These are phyloP conservation scores for Gossypium schwendimanii DNA, from an alignment of 441 rosid genomes.

Conservation along the genomic window DNA sequence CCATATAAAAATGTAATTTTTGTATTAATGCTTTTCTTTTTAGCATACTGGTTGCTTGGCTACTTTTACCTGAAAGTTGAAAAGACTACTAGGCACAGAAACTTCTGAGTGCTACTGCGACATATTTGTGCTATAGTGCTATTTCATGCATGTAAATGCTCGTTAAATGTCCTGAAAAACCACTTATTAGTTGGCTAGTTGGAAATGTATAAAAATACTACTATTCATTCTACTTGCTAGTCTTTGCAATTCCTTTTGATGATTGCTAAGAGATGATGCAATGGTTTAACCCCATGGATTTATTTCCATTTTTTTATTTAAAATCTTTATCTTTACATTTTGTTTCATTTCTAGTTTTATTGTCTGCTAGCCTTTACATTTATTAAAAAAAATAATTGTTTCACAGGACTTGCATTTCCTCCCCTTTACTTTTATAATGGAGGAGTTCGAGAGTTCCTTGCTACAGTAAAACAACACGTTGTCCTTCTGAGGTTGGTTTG, in stretches of 20 bases:
- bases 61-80: not conserved
- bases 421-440: constrained; percentile 93
- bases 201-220: not conserved
- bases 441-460: constrained; percentile 88
- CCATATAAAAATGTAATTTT: not conserved
- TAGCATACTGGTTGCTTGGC: not conserved
- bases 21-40: not conserved
- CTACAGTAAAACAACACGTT: constrained; percentile 75
- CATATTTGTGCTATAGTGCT: not conserved
- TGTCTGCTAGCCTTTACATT: constrained; percentile 9
- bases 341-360: not conserved
- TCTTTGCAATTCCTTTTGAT: not conserved
- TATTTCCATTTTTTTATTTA: not conserved
- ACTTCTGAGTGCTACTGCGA: not conserved
- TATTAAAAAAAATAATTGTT: constrained; percentile 10
- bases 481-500: constrained; percentile 73
- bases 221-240: constrained; percentile 2
- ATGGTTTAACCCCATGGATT: not conserved
- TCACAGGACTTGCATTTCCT: constrained; percentile 87
- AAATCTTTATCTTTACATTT: not conserved
- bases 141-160: not conserved
- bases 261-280: not conserved
- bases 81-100: not conserved
- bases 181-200: not conserved
- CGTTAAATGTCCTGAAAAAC: not conserved